A percentile compares a stretch with the other conserved stretches of the same genome.
These are phyloP conservation scores for Xylaria sp. DNA, from an alignment of 2,329 filamentous ascomycete species.

Conservation along the genomic window DNA sequence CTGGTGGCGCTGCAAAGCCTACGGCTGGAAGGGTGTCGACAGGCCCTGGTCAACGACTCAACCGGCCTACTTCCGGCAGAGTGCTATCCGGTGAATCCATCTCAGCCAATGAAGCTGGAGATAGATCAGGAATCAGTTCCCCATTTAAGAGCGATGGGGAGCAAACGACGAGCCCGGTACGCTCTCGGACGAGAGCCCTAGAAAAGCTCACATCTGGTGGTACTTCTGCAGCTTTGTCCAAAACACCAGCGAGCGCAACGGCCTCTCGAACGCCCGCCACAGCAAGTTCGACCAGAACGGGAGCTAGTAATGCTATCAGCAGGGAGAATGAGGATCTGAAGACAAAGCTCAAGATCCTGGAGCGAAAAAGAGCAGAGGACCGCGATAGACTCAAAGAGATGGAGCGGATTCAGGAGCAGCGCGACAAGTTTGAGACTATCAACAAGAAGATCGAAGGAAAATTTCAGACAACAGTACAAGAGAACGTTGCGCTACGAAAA, in stretches of 20 bases:
- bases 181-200: slow-evolving; percentile 60
- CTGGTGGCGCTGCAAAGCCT: slow-evolving; percentile 50
- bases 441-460: slow-evolving; percentile 92
- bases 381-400: slow-evolving; percentile 83
- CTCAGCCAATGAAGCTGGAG: slow-evolving; percentile 55
- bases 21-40: slow-evolving; percentile 54
- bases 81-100: slow-evolving; percentile 59
- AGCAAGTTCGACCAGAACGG: slow-evolving; percentile 51
- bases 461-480: slow-evolving; percentile 84
- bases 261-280: slow-evolving; percentile 42
- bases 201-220: slow-evolving; percentile 59
- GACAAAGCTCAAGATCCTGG: slow-evolving; percentile 84
- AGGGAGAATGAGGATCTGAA: slow-evolving; percentile 88
- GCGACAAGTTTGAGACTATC: slow-evolving; percentile 82
- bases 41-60: slow-evolving; percentile 48
- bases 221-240: slow-evolving; percentile 48
- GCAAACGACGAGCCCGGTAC: slow-evolving; percentile 61
- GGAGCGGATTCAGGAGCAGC: slow-evolving; percentile 78
- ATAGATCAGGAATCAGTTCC: slow-evolving; percentile 55
- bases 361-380: slow-evolving; percentile 87
- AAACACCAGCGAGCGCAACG: slow-evolving; percentile 43
- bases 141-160: slow-evolving; percentile 63
- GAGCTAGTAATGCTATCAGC: slow-evolving; percentile 60
- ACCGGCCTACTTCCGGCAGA: slow-evolving; percentile 55
- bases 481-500: slow-evolving; percentile 79